Conservation (phyloP, 2,329 filamentous ascomycete genomes). For the Talaromyces marneffei region DNA sequence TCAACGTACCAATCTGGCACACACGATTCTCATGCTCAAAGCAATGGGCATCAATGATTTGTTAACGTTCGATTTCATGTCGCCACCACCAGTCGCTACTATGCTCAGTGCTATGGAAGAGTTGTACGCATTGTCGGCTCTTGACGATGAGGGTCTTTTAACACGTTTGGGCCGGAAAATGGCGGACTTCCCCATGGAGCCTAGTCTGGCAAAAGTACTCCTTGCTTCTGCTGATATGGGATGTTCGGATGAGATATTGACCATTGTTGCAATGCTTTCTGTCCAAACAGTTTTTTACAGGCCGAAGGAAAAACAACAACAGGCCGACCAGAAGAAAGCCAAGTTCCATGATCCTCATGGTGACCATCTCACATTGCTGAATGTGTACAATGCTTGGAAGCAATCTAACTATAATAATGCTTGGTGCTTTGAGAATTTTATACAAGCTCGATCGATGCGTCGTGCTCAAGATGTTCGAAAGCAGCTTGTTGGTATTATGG, state of each 20-base stretch:
- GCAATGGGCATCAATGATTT: conserved; percentile 99
- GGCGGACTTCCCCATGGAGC: conserved; percentile 89
- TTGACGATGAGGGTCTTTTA: conserved; percentile 91
- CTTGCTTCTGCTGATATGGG: conserved; percentile 80
- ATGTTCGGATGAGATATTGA: conserved; percentile 90
- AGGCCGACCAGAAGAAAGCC: conserved; percentile 94
- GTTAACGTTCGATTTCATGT: conserved; percentile 98
- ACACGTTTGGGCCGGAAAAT: conserved; percentile 91
- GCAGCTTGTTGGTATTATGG: conserved; percentile 89
- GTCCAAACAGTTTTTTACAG: conserved; percentile 85
- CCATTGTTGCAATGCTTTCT: conserved; percentile 90
- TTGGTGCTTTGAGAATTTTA: conserved; percentile 98
- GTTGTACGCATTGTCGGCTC: conserved; percentile 80
- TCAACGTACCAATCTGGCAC: conserved; percentile 84
- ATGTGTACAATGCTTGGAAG: conserved; percentile 98
- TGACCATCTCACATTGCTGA: conserved; percentile 89
- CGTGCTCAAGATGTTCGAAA: conserved; percentile 88
- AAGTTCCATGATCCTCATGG: conserved; percentile 96
- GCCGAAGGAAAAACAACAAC: conserved; percentile 92
- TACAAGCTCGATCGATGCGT: conserved; percentile 82
- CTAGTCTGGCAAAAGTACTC: conserved; percentile 80
- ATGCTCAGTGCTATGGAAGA: conserved; percentile 96
- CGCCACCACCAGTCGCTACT: conserved; percentile 92
- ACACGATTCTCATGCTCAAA: conserved; percentile 95
- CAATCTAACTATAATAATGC: conserved; percentile 71